Base-by-base conservation (phyloP, 345 rosid genomes). In the Luvunga scandens region DNA sequence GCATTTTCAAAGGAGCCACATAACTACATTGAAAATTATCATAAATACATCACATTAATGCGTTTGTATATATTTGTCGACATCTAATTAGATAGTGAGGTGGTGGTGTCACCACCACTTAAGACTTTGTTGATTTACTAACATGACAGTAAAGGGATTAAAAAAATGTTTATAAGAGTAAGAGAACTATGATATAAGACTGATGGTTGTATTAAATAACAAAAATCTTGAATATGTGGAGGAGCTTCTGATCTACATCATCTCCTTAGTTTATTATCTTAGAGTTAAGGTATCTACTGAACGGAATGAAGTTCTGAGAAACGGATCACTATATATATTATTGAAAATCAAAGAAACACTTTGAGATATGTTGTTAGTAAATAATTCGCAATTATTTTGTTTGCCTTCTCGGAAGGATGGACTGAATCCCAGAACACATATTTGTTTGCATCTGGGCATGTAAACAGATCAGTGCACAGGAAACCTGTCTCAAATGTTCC, bases 401-500 rank as follows among this genome's bases (percentile, higher is more conserved):
- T 76, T 38, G 97, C 82, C 82, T 88, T 89, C 79, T 92, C 86
- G 0, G 94, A 85, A 12, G 93, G 91, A 66, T 92, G 97, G 84
- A 90, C 86, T n/a, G 93, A 79, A 75, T 92, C 93, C 97, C 97
- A 89, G 72, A 92, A 92, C 53, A 92, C 93, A 73, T 79, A 90
- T 72, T 87, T 87, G 73, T 78, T 82, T 5, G 94, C 90, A 30
- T 92, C 78, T 0, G 75, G 33, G 85, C 93, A 92, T 24, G 93
- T 86, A 56, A 83, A 87, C 8, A 83, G 83, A 24, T 38, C 80
- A 27, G 76, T 78, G 75, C 97, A 89, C 39, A 89, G 77, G 75
- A 88, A 88, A 0, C 92, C 90, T 85, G 88, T 81, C 89, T 91
- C 94, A 39, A 82, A 87, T 90, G 85, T 86, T 5, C 94, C 94